Base-by-base conservation (phyloP, 2,329 filamentous ascomycete species). In the Rugonectria rugulosa region DNA sequence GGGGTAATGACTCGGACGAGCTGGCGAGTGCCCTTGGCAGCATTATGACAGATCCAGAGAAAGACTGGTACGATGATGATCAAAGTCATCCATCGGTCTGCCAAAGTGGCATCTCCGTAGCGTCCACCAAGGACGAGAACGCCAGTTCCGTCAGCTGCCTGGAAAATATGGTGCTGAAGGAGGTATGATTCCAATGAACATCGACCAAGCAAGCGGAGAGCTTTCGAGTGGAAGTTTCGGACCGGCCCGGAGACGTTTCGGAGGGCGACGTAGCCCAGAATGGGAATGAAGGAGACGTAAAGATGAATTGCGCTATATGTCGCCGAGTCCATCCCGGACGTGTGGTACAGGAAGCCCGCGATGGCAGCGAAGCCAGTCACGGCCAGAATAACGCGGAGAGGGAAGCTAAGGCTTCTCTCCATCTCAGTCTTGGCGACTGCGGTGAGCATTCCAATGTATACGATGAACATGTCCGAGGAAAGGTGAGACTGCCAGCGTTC, bases 101-200 rank as follows among this genome's bases (percentile, higher is more conserved):
- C 60, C 5, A 64, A 57, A 12, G 57, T 60, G 1, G 57, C 62
- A 1, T 64, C 62, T 0, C 62, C 62, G 15, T 59, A 21, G 62
- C 63, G 61, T 20, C 52, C 63, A 6, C 59, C 62, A 11, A 65
- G 53, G 2, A 65, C 34, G 7, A 65, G 44, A 4, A 82, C 63
- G 0, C 80, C 82, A 34, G 77, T 79, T 5, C 81, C 80, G 62
- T 88, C 83, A 6, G 79, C 82, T 2, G 83, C 83, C 10, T 88
- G 77, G 76, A 83, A 85, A 46, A 87, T 77, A 64, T 88, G 86
- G 65, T 81, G 81, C 53, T 87, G 83, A 37, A 88, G 72, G 1
- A 85, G 75, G 59, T 83, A 86, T 1, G 82, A 79, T 68, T 88
- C 86, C 1, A 87, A 76, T 0, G 82, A 83, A 56, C 79, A 80